Evolutionary conservation across 768 basidiomycete species (phyloP).

Genomic region (Lepiota venenata): DNA sequence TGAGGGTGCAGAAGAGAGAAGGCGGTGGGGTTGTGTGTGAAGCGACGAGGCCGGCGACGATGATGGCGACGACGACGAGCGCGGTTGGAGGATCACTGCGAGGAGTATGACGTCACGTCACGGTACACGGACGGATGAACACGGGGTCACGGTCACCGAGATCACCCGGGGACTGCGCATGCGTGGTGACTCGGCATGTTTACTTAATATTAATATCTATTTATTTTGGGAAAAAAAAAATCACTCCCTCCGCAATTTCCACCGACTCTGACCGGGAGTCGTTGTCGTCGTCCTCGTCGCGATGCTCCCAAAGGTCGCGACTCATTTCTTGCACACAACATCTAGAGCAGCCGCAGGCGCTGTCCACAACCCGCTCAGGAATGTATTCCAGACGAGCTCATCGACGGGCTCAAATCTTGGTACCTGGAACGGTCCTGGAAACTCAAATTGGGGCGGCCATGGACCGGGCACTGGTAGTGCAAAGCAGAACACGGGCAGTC

Average conservation of each 20-base stretch:
- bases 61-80: background rate
- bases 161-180: background rate
- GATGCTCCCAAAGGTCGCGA: constrained; percentile 85
- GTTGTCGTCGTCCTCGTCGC: background rate
- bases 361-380: constrained; percentile 71
- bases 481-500: constrained; percentile 68
- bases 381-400: constrained; percentile 64
- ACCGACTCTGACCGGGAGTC: background rate
- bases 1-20: background rate
- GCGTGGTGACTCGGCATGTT: constrained; percentile 9
- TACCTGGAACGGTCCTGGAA: constrained; percentile 19
- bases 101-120: background rate
- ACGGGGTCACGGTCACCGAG: background rate
- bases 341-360: constrained; percentile 73
- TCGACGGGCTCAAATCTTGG: constrained; percentile 30
- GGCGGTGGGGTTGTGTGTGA: background rate
- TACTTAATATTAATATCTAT: constrained; percentile 4
- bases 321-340: constrained; percentile 72
- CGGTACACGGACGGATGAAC: background rate
- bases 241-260: background rate
- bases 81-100: background rate
- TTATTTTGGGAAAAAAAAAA: background rate
- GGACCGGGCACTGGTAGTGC: constrained; percentile 69
- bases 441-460: constrained; percentile 43
- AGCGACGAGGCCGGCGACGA: background rate